Evolutionary conservation across 768 basidiomycete genomes (phyloP), one percentile per base, ranked within the genome.

Genomic region (Termitomyces sp.): DNA sequence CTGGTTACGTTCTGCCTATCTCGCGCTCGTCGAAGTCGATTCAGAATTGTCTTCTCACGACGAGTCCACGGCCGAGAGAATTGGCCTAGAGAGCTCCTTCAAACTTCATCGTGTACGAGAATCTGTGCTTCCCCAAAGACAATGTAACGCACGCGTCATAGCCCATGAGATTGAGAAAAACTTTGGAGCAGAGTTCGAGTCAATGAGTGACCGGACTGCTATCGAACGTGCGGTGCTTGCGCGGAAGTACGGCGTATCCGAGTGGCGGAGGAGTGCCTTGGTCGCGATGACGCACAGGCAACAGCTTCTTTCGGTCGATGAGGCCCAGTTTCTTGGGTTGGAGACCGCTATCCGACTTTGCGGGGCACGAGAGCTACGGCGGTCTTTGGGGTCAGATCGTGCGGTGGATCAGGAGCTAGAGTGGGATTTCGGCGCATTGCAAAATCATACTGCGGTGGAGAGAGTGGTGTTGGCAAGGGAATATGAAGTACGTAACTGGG

Each of bases 1-100:
- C 6, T 62, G 61, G 61, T 34, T 62, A n/a, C 57, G 42, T 4
- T 52, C 61, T 7, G 49, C 57, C 8, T 62, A 59, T 18, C n/a
- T 43, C 3, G 32, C 24, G 24, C 49, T 61, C 7, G 27, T 49
- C 9, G 39, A 49, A 2, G 13, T 12, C n/a, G 20, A 27, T 16
- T 36, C 52, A 6, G 26, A 37, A 2, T 40, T 61, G 12, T 58
- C 56, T 18, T 3, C 20, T 20, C 42, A 55, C 13, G 53, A 55
- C 14, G 18, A n/a, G 16, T 5, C 13, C n/a, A 18, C 26, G 36
- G 47, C 32, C 7, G 45, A 46, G 40, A 49, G 22, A 9, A 39
- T 61, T 10, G 57, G 57, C 9, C 32, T 55, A 20, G 54, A 55
- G 43, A 42, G 32, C 18, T 37, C 39, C 24, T 53, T 62, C 42